Evolutionary conservation across 306 rosid species (phyloP).

Genomic region (Morella rubra): DNA sequence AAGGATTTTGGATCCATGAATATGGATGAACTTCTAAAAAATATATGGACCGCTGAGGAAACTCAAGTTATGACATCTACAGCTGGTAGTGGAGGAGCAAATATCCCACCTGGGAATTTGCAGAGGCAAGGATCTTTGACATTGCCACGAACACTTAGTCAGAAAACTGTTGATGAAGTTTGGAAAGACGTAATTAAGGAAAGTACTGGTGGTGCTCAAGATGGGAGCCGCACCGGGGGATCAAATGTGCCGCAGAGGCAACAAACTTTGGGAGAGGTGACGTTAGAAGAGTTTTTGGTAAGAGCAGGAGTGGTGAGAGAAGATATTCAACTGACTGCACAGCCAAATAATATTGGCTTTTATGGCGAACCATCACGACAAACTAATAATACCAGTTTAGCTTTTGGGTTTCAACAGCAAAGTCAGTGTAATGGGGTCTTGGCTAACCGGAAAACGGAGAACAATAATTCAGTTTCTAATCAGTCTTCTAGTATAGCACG

Average conservation of each 20-base stretch:
- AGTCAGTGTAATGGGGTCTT: constrained; percentile 42
- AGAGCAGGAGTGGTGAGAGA: constrained; percentile 96
- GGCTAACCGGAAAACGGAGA: constrained; percentile 40
- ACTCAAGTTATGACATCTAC: constrained; percentile 53
- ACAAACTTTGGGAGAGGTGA: constrained; percentile 84
- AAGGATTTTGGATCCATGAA: constrained; percentile 97
- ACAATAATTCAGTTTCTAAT: constrained; percentile 41
- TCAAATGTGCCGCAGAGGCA: constrained; percentile 61
- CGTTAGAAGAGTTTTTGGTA: constrained; percentile 82
- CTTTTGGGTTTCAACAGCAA: constrained; percentile 60
- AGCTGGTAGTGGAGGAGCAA: constrained; percentile 33
- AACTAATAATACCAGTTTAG: constrained; percentile 36
- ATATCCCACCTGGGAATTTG: constrained; percentile 41
- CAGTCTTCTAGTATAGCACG: constrained; percentile 46
- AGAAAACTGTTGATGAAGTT: constrained; percentile 91
- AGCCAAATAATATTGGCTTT: constrained; percentile 47
- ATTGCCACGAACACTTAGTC: constrained; percentile 86
- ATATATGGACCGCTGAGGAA: constrained; percentile 91
- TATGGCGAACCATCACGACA: constrained; percentile 49
- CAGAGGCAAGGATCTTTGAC: constrained; percentile 94
- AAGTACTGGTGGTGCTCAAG: constrained; percentile 30
- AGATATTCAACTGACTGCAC: constrained; percentile 49
- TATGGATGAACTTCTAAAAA: constrained; percentile 95
- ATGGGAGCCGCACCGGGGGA: constrained; percentile 21
- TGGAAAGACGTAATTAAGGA: constrained; percentile 79